Evolutionary conservation across 2,329 filamentous ascomycete genomes (phyloP).

Genomic region (Apiospora saccharicola): DNA sequence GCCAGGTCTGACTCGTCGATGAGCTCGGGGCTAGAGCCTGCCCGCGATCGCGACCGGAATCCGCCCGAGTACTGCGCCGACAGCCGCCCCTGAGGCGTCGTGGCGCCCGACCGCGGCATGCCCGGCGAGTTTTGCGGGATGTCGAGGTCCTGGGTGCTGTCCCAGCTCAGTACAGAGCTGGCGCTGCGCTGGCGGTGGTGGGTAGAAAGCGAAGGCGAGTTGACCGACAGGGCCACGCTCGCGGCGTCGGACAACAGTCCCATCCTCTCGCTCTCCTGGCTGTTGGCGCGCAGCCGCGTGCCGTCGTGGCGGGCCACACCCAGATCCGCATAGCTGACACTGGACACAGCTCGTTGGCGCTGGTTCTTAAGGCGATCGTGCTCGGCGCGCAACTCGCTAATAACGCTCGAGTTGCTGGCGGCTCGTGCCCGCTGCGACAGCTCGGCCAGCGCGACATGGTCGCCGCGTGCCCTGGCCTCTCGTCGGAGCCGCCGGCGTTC

Average conservation of each 20-base stretch:
- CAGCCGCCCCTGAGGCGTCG: slow-evolving; percentile 47
- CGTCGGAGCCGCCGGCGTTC: slow-evolving; percentile 72
- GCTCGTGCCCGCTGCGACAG: slow-evolving; percentile 65
- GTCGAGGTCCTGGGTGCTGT: slow-evolving; percentile 51
- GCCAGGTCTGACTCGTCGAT: slow-evolving; percentile 59
- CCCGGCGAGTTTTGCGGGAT: slow-evolving; percentile 42
- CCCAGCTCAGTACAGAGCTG: slow-evolving; percentile 64
- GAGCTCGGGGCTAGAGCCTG: slow-evolving; percentile 61
- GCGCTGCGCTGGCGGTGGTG: slow-evolving; percentile 56
- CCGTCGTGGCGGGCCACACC: slow-evolving; percentile 81
- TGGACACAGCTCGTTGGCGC: slow-evolving; percentile 73
- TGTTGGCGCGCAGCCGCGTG: slow-evolving; percentile 76
- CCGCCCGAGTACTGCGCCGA: slow-evolving; percentile 42
- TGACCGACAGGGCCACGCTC: slow-evolving; percentile 56
- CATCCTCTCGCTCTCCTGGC: slow-evolving; percentile 72
- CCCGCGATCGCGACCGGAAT: slow-evolving; percentile 28
- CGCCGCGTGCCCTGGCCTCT: slow-evolving; percentile 76
- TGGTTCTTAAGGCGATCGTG: slow-evolving; percentile 64
- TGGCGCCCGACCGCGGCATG: slow-evolving; percentile 50
- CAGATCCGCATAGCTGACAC: slow-evolving; percentile 78
- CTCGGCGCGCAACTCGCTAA: slow-evolving; percentile 65
- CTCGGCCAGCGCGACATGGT: slow-evolving; percentile 72
- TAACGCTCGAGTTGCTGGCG: slow-evolving; percentile 55
- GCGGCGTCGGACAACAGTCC: slow-evolving; percentile 77
- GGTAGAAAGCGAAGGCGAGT: slow-evolving; percentile 30